phyloP scores from a whole-genome alignment of 257 asterid species.

The Solanum habrochaites region DNA sequence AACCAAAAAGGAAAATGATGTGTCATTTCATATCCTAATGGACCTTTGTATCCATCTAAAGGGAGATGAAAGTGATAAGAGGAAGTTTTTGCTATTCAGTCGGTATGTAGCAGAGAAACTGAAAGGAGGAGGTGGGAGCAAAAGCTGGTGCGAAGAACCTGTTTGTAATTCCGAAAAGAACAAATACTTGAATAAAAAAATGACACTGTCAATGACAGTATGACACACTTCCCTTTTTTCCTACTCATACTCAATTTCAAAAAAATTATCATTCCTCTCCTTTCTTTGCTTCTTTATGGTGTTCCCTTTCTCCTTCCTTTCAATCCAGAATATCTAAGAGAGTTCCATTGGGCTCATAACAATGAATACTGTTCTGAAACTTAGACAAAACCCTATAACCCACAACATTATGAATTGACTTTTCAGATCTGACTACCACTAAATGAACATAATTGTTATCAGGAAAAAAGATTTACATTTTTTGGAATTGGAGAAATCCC shows the following conservation, averaged over 20 bases:
- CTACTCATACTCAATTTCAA: not conserved
- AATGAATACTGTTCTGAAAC: not conserved
- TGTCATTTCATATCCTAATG: not conserved
- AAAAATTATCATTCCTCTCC: not conserved
- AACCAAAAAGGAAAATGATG: not conserved
- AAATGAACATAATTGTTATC: not conserved
- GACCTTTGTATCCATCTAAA: not conserved
- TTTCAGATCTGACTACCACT: not conserved
- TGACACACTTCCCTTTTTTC: not conserved
- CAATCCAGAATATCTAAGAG: not conserved
- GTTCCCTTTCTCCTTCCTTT: not conserved
- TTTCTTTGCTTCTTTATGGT: not conserved
- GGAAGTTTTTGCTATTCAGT: not conserved
- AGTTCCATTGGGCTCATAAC: not conserved
- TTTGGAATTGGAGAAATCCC: not conserved
- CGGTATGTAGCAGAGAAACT: not conserved
- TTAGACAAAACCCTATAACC: not conserved
- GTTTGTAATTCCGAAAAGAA: not conserved
- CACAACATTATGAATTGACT: not conserved
- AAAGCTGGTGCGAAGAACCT: not conserved
- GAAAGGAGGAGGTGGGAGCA: not conserved
- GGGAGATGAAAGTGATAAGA: not conserved
- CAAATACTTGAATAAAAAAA: not conserved
- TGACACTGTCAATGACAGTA: not conserved
- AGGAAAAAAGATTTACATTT: not conserved